Percentiles rank a stretch among this genome's conserved stretches.
phyloP scores from a whole-genome alignment of 805 yeast species.

The Metschnikowia drakensbergensis region DNA sequence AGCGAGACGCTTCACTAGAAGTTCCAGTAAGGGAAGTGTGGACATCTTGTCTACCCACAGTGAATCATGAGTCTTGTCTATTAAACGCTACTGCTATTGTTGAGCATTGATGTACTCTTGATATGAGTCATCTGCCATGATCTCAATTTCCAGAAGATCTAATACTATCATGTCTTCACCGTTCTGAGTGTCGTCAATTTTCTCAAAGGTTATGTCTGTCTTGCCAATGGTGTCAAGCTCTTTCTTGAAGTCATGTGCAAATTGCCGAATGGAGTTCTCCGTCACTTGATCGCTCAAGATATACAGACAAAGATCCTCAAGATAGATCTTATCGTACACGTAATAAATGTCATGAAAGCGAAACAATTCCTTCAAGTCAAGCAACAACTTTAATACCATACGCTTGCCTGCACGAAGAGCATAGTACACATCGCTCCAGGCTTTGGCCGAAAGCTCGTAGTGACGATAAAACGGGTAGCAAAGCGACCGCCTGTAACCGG shows the following conservation, averaged over 20 bases:
- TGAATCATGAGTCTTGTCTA: background rate
- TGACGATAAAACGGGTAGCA: slow-evolving; percentile 78
- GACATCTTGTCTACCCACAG: slow-evolving; percentile 1
- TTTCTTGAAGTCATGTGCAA: slow-evolving; percentile 62
- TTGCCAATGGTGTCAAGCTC: slow-evolving; percentile 38
- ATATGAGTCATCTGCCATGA: slow-evolving; percentile 17
- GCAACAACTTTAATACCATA: slow-evolving; percentile 53
- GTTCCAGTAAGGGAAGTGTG: slow-evolving; percentile 1
- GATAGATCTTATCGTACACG: slow-evolving; percentile 71
- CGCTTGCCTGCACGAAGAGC: slow-evolving; percentile 67
- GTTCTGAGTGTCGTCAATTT: slow-evolving; percentile 28
- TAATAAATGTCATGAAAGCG: slow-evolving; percentile 81
- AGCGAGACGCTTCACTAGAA: slow-evolving; percentile 1
- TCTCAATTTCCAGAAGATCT: slow-evolving; percentile 16
- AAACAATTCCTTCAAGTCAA: slow-evolving; percentile 67
- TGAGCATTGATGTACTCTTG: slow-evolving; percentile 3
- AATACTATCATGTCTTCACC: slow-evolving; percentile 20
- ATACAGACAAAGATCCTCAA: slow-evolving; percentile 80
- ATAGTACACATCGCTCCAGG: slow-evolving; percentile 73
- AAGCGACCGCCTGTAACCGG: slow-evolving; percentile 69
- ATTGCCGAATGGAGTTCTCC: slow-evolving; percentile 53
- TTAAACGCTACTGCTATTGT: background rate
- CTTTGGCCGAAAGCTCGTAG: slow-evolving; percentile 53
- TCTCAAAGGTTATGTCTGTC: slow-evolving; percentile 54
- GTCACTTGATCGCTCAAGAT: slow-evolving; percentile 54